Base-by-base conservation (phyloP, 495 filamentous ascomycete species). In the Corynascus novoguineensis region DNA sequence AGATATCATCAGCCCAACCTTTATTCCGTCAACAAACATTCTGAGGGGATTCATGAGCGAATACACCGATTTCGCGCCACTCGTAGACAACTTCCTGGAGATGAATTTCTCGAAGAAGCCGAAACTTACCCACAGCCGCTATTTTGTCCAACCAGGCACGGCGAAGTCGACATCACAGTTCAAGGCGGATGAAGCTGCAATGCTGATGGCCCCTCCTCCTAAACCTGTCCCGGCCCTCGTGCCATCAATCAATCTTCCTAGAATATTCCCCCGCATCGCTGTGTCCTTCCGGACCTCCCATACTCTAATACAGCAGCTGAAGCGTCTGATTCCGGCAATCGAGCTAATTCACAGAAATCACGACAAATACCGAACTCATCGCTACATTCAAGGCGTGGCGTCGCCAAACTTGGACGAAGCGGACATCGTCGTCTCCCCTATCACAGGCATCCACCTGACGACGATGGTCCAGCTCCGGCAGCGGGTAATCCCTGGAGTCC, bases 401-500 rank as follows among this genome's bases (percentile, higher is more conserved):
- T 71, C 71, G 10, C 65, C 73, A 11, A 65, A 75, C 17, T 66
- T 69, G 3, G 68, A 78, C 12, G 90, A 95, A 68, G 88, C 88
- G 10, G 91, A 96, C 65, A 59, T 96, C 14, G 82, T 87, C 29
- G 59, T 92, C 42, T 90, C 89, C 0, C 84, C 89, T 0, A 73
- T 73, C 3, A 86, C 81, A 0, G 89, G 87, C 1, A 71, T 95
- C 14, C 64, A 95, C 10, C 63, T 86, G 7, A 88, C 88, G 10
- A 88, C 84, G 1, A 73, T 90, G 6, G 83, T 91, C 59, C 82
- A 84, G 59, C 81, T 88, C 48, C 88, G 86, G 31, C 90, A 96
- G 63, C 78, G 78, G 46, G n/a, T n/a, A n/a, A n/a, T n/a, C n/a
- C n/a, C n/a, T n/a, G n/a, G n/a, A n/a, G n/a, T n/a, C n/a, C n/a